phyloP scores from a whole-genome alignment of 805 yeast species.

The Myxozyma kluyveri region DNA sequence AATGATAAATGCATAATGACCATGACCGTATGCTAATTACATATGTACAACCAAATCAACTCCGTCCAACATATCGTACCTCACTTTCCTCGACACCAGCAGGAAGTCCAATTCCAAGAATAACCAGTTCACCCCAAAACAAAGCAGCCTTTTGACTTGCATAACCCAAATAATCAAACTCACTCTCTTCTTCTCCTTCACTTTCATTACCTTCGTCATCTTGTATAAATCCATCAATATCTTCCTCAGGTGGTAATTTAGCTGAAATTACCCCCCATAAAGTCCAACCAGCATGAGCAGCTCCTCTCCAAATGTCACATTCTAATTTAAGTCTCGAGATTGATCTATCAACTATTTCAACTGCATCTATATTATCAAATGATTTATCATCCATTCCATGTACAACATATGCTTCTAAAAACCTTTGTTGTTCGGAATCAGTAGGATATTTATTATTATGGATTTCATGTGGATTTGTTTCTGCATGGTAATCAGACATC shows the following conservation, averaged over 20 bases:
- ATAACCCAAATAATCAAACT: constrained; percentile 76
- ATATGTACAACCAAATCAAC: too few relatives aligned
- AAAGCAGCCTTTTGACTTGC: constrained; percentile 70
- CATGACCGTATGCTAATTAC: neutral
- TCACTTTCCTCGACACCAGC: constrained; percentile 8
- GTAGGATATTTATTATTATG: constrained; percentile 61
- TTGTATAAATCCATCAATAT: constrained; percentile 34
- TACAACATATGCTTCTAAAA: constrained; percentile 75
- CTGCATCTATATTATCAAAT: constrained; percentile 36
- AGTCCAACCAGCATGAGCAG: constrained; percentile 77
- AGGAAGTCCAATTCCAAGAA: constrained; percentile 48
- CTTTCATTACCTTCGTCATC: constrained; percentile 35
- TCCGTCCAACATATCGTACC: constrained; percentile 8
- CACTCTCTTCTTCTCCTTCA: constrained; percentile 47
- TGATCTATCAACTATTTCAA: constrained; percentile 43
- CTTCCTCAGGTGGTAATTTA: constrained; percentile 36
- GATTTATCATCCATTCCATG: too few relatives aligned
- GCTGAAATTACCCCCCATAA: constrained; percentile 90
- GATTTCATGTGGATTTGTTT: constrained; percentile 54
- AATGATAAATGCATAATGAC: constrained; percentile 4
- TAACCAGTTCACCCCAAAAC: constrained; percentile 70
- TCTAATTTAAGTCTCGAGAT: constrained; percentile 60
- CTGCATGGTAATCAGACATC: constrained; percentile 89
- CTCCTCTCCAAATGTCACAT: constrained; percentile 72
- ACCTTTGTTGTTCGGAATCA: constrained; percentile 62